Percentiles rank a stretch among this genome's conserved stretches.
phyloP scores from a whole-genome alignment of 176 grass and related monocot genomes.

The maize (Zea mays) region DNA sequence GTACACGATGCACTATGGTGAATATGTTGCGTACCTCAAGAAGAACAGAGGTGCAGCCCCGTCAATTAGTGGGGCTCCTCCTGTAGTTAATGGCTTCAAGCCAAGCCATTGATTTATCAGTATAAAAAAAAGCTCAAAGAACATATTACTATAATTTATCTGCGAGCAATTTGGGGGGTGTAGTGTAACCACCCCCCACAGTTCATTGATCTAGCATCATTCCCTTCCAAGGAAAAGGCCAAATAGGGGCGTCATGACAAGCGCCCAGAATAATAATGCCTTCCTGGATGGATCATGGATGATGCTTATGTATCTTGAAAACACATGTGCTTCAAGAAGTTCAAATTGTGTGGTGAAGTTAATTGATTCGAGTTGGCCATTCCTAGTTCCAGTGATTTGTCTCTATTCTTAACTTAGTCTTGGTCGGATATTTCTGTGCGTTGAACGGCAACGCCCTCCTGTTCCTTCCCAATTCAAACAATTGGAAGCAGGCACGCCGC shows the following conservation, averaged over 20 bases:
- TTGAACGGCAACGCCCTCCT: conserved; percentile 45
- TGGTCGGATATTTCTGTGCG: not conserved
- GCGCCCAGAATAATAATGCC: conserved; percentile 11
- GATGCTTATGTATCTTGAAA: conserved; percentile 39
- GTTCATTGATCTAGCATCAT: conserved; percentile 54
- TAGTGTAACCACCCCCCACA: conserved; percentile 25
- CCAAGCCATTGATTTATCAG: conserved; percentile 63
- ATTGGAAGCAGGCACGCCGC: conserved; percentile 44
- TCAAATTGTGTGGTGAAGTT: conserved; percentile 28
- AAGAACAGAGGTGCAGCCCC: conserved; percentile 60
- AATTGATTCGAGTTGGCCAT: conserved; percentile 4
- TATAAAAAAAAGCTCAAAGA: conserved; percentile 18
- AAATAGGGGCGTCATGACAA: not conserved
- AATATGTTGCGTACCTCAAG: conserved; percentile 83
- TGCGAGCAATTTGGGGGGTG: conserved; percentile 30
- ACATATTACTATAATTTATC: conserved; percentile 42
- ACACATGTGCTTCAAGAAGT: conserved; percentile 9
- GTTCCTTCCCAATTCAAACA: conserved; percentile 39
- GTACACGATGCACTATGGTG: conserved; percentile 80
- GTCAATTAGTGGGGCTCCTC: conserved; percentile 43
- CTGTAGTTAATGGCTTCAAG: conserved; percentile 66
- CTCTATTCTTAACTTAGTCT: not conserved
- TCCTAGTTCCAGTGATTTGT: not conserved
- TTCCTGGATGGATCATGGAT: conserved; percentile 10
- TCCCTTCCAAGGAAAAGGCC: conserved; percentile 28